These are phyloP conservation scores for Alliaria petiolata DNA, from an alignment of 345 rosid species.

Conservation along the genomic window DNA sequence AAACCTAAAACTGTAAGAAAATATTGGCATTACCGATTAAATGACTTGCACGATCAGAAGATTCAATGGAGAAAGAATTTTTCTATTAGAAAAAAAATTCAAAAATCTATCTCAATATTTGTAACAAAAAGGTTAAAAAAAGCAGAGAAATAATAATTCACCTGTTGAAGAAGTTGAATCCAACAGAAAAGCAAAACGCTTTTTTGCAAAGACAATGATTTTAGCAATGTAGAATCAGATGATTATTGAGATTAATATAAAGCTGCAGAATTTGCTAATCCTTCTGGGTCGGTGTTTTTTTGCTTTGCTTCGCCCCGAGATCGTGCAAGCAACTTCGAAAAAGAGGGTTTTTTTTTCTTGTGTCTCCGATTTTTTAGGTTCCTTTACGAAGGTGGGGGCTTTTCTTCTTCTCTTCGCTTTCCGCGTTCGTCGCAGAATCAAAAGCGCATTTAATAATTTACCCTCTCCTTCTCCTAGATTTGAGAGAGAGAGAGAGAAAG, in stretches of 20 bases:
- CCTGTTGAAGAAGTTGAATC: neutral
- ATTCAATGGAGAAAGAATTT: neutral
- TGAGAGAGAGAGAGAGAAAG: conserved; percentile 14
- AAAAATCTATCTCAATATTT: neutral
- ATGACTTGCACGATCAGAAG: conserved; percentile 3
- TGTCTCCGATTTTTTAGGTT: neutral
- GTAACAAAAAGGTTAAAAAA: neutral
- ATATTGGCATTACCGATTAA: neutral
- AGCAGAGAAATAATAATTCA: neutral
- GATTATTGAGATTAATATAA: neutral
- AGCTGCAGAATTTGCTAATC: conserved; percentile 17
- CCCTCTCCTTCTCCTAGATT: conserved; percentile 9
- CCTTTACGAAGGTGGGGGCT: conserved; percentile 3
- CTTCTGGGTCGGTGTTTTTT: conserved; percentile 13
- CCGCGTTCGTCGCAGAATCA: conserved; percentile 26
- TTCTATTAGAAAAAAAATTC: neutral
- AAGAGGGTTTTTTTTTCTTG: neutral
- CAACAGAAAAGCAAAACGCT: neutral
- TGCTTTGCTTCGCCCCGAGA: conserved; percentile 6
- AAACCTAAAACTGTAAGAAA: neutral
- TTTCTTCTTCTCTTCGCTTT: conserved; percentile 23
- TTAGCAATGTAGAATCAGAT: neutral
- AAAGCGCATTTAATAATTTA: conserved; percentile 14
- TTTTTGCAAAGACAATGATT: neutral
- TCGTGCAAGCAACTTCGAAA: conserved; percentile 31